Percentiles rank a stretch among this genome's conserved stretches.
These are phyloP conservation scores for Alternaria gaisen DNA, from an alignment of 2,329 filamentous ascomycete genomes.

Conservation along the genomic window DNA sequence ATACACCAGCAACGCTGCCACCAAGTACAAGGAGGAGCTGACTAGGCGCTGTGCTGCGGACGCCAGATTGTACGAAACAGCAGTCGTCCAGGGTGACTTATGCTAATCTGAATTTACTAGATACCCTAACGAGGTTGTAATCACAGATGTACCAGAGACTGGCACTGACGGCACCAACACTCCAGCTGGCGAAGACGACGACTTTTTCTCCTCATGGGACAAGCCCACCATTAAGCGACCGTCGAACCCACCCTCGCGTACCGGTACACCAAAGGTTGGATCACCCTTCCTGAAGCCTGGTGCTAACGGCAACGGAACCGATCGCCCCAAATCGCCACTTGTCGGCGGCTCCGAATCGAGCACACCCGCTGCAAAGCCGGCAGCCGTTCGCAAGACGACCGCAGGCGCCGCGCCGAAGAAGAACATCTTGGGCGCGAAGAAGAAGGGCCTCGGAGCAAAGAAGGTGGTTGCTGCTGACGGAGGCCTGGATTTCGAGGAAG, in stretches of 20 bases:
- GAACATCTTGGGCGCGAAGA: conserved; percentile 85
- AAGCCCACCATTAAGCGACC: conserved; percentile 97
- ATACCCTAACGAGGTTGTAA: conserved; percentile 83
- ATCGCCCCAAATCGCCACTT: conserved; percentile 86
- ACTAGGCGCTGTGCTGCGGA: conserved; percentile 85
- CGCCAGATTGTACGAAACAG: conserved; percentile 75
- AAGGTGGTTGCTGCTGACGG: conserved; percentile 76
- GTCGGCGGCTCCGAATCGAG: conserved; percentile 57
- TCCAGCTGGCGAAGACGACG: conserved; percentile 85
- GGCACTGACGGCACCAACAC: conserved; percentile 72
- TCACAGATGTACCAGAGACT: conserved; percentile 73
- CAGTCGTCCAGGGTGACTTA: not conserved
- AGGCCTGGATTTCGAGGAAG: conserved; percentile 89
- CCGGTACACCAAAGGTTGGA: conserved; percentile 80
- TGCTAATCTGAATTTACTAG: conserved; percentile 58
- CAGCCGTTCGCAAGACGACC: conserved; percentile 80
- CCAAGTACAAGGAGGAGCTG: conserved; percentile 97
- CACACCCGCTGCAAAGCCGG: conserved; percentile 72
- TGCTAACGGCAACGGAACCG: conserved; percentile 66
- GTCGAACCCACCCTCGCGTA: conserved; percentile 90
- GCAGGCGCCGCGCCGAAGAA: conserved; percentile 74
- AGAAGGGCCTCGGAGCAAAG: conserved; percentile 66
- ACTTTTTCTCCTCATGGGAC: conserved; percentile 99
- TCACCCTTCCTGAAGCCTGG: conserved; percentile 88
- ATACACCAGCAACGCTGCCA: conserved; percentile 91